Evolutionary conservation across 1,284 basidiomycete genomes (phyloP), one percentile per base, ranked within the genome.

Genomic region (Cystobasidiaceae sp.): DNA sequence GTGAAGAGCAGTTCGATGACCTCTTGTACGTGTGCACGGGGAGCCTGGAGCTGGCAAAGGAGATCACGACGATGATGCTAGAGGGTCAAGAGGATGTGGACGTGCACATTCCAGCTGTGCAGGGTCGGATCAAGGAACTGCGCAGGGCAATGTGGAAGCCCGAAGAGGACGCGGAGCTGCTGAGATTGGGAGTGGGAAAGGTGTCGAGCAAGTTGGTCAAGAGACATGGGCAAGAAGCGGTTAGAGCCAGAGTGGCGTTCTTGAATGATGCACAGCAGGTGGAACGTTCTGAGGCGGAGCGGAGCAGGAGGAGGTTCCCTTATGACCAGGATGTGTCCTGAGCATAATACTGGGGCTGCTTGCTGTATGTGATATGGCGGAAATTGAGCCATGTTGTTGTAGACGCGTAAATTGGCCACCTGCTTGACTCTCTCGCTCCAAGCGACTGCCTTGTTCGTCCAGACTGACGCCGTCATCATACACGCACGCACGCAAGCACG

Each of bases 1-100:
- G 58, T 19, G 46, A 21, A n/a, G 2, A n/a, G 32, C 58, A 60
- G 32, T 50, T 60, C 17, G 33, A 49, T 6, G 58, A 60, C 19
- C 32, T 60, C 8, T 19, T 32, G 11, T 48, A 30, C 33, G 58
- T 50, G 2, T 60, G 58, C 34, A 48, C 28, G n/a, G 58, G 48
- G 4, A 33, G 34, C 32, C 27, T n/a, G 27, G 9, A n/a, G 4
- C 9, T 50, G 21, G 58, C 58, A 17, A 21, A 15, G 13, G 30
- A 50, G 23, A 39, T 52, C 9, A 37, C 33, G 5, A 52, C 3
- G 19, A 23, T 52, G 6, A 11, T 52, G 33, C 41, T n/a, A n/a
- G 8, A 52, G 11, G 41, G 33, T 30, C 50, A 52, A 32, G 21
- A n/a, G n/a, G n/a, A n/a, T n/a, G n/a, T 39, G 21, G 11, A 52